Evolutionary conservation across 164 flowering plant species (phyloP), one percentile per base, ranked within the genome.

Genomic region (Stephania cephalantha): DNA sequence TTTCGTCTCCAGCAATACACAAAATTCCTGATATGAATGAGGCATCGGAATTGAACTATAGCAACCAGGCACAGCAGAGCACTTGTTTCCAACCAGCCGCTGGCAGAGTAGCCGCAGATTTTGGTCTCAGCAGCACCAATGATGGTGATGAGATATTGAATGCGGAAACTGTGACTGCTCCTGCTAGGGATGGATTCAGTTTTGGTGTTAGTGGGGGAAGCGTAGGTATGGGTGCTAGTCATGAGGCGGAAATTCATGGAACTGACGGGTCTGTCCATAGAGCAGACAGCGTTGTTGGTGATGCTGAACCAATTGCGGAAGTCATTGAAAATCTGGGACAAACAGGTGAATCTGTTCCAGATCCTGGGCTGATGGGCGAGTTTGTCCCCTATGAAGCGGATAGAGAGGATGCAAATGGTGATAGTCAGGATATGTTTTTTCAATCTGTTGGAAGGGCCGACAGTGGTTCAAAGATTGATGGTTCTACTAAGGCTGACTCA

Each of bases 241-340:
- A 96, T 82, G 99, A 96, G 86, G 99, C 99, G 73, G 98, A 94
- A 87, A 92, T 96, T 67, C 98, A 88, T 85, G 99, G 99, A 48
- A 82, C 83, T 72, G 97, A 89, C 84, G 80, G 79, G 55, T 95
- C 90, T 77, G 87, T 88, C 12, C 87, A 91, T 63, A 89, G 98
- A 80, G 78, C 90, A 63, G 92, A 86, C 46, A 94, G 99, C 77
- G 87, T 86, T 46, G 96, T 86, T 73, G 99, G 97, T 79, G 99
- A 95, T 78, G 87, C 84, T 66, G 99, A 93, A 82, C 96, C 90
- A 71, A 77, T 86, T 74, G 83, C 88, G 22, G 99, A 92, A 84
- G 88, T 89, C 65, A 85, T 84, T 80, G 99, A 96, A 77, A 94
- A 90, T 81, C 95, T 86, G 82, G 99, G 99, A 11, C 98, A 89